Evolutionary conservation across 805 yeast genomes (phyloP).

Genomic region (Hanseniaspora meyeri): DNA sequence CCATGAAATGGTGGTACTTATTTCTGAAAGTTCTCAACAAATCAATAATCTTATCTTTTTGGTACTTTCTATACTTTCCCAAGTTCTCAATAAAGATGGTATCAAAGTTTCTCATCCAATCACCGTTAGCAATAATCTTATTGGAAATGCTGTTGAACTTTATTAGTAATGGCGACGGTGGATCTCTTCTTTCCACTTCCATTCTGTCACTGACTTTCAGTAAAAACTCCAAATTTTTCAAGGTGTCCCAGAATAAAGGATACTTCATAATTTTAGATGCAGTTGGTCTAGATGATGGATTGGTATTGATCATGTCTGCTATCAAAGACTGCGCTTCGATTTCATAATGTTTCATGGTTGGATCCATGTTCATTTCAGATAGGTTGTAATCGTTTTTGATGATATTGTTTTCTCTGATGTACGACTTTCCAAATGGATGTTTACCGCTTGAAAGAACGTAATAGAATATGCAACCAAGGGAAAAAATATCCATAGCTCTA

Average conservation of each 20-base stretch:
- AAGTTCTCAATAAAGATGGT: slow-evolving; percentile 63
- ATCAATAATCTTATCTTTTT: slow-evolving; percentile 67
- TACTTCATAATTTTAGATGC: slow-evolving; percentile 59
- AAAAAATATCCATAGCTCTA: slow-evolving; percentile 82
- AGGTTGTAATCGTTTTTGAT: slow-evolving; percentile 52
- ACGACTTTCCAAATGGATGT: slow-evolving; percentile 94
- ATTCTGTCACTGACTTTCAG: slow-evolving; percentile 82
- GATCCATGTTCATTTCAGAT: slow-evolving; percentile 27
- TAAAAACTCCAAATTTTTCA: slow-evolving; percentile 68
- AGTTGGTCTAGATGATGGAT: slow-evolving; percentile 62
- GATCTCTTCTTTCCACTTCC: slow-evolving; percentile 72
- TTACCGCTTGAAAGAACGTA: slow-evolving; percentile 69
- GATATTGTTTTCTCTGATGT: slow-evolving; percentile 78
- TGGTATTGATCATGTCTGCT: slow-evolving; percentile 50
- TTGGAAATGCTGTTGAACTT: slow-evolving; percentile 42
- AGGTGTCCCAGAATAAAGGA: slow-evolving; percentile 76
- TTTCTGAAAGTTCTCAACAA: slow-evolving; percentile 79
- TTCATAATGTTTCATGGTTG: slow-evolving; percentile 22
- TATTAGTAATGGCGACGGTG: slow-evolving; percentile 49
- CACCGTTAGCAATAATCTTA: slow-evolving; percentile 43
- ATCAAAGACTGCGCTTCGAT: slow-evolving; percentile 66
- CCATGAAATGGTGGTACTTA: slow-evolving; percentile 89
- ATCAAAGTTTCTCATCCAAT: slow-evolving; percentile 74
- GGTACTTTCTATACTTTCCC: slow-evolving; percentile 84
- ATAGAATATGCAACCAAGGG: slow-evolving; percentile 87